Evolutionary conservation across 2,329 filamentous ascomycete genomes (phyloP).

Genomic region (Fusarium anguioides): DNA sequence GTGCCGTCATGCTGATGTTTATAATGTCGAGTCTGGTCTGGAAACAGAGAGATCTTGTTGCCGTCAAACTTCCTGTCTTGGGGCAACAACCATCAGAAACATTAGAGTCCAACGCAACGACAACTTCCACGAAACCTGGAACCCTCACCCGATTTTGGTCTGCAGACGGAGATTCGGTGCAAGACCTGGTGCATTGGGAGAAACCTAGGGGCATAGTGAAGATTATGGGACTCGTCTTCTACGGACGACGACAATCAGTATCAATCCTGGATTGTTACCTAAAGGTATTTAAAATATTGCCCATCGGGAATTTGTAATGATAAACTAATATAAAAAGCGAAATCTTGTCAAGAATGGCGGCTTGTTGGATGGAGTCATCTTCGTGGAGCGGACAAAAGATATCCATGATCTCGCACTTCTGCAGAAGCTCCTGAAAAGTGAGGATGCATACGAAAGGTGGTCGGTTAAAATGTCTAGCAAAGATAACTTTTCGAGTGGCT

Average conservation of each 20-base stretch:
- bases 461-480: slow-evolving; percentile 49
- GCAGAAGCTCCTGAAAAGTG: slow-evolving; percentile 51
- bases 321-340: slow-evolving; percentile 44
- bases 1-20: slow-evolving; percentile 32
- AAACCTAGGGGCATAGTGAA: slow-evolving; percentile 41
- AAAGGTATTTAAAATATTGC: slow-evolving; percentile 44
- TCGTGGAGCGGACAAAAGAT: slow-evolving; percentile 56
- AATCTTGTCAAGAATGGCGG: slow-evolving; percentile 59
- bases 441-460: slow-evolving; percentile 53
- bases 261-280: slow-evolving; percentile 61
- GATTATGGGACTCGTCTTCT: slow-evolving; percentile 60
- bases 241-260: slow-evolving; percentile 56
- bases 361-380: slow-evolving; percentile 58
- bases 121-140: not conserved
- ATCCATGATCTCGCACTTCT: slow-evolving; percentile 54
- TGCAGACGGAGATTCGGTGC: slow-evolving; percentile 29
- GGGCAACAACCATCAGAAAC: slow-evolving; percentile 12
- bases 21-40: slow-evolving; percentile 33
- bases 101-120: not conserved
- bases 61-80: slow-evolving; percentile 15
- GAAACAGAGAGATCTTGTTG: slow-evolving; percentile 30
- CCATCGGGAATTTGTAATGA: not conserved
- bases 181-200: slow-evolving; percentile 34
- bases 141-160: slow-evolving; percentile 41
- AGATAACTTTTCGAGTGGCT: slow-evolving; percentile 48